Conservation (phyloP, 2,329 filamentous ascomycete species). For the Diplodia corticola region DNA sequence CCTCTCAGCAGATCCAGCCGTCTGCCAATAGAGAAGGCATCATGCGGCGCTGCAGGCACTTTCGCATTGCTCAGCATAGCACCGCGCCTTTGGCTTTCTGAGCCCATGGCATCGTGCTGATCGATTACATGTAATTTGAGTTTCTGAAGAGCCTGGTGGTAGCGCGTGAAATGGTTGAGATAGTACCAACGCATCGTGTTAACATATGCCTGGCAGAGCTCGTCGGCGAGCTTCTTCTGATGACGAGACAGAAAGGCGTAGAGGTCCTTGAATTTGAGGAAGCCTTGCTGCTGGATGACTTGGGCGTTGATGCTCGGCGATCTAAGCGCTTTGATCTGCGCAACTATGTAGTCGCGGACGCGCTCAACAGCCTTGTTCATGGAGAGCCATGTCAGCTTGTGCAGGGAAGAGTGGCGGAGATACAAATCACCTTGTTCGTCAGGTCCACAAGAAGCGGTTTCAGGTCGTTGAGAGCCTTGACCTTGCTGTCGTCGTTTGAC, state of each 20-base stretch:
- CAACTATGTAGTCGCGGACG: constrained; percentile 90
- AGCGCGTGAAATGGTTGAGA: constrained; percentile 83
- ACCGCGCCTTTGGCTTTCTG: constrained; percentile 67
- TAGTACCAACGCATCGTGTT: constrained; percentile 99
- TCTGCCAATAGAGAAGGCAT: constrained; percentile 85
- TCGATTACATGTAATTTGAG: constrained; percentile 82
- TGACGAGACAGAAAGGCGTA: constrained; percentile 82
- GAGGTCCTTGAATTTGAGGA: constrained; percentile 84
- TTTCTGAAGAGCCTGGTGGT: constrained; percentile 79
- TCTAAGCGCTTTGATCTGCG: constrained; percentile 89
- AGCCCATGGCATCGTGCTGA: constrained; percentile 77
- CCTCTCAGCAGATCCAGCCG: constrained; percentile 79
- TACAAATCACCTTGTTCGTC: constrained; percentile 65
- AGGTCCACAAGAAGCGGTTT: constrained; percentile 83
- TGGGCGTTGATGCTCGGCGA: constrained; percentile 97
- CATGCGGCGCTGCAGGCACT: constrained; percentile 63
- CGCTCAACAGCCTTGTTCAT: constrained; percentile 70
- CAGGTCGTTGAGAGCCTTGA: constrained; percentile 80
- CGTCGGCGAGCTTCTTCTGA: constrained; percentile 78
- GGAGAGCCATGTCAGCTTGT: background rate
- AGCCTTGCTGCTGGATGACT: constrained; percentile 90
- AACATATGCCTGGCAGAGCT: constrained; percentile 91
- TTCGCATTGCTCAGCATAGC: constrained; percentile 34
- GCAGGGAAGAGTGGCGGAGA: background rate
- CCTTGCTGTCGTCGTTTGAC: constrained; percentile 59